Conservation (phyloP, 345 rosid genomes). For the Boechera stricta region DNA sequence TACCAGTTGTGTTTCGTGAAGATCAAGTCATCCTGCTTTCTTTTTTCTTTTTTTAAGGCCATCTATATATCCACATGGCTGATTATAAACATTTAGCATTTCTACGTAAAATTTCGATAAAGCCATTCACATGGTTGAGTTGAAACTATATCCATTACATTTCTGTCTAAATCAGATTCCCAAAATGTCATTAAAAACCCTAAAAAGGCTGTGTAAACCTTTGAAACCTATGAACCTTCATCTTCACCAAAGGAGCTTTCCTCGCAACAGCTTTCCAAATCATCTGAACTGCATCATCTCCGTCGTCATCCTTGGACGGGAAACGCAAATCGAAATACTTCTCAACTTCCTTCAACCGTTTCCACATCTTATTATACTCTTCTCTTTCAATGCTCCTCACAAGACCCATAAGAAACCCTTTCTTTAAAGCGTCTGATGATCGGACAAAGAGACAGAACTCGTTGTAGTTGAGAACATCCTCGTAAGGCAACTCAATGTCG, state of each 20-base stretch:
- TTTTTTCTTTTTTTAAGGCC: too few relatives aligned
- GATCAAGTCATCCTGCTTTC: background rate
- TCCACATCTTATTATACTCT: constrained; percentile 83
- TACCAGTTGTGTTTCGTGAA: background rate
- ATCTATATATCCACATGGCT: background rate
- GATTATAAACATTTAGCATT: background rate
- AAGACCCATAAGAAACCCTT: constrained; percentile 65
- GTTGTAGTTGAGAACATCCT: constrained; percentile 87
- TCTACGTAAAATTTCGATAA: background rate
- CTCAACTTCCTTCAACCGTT: constrained; percentile 64
- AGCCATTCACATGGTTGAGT: background rate
- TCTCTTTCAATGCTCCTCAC: constrained; percentile 68
- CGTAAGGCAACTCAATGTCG: constrained; percentile 91
- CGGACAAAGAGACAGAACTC: constrained; percentile 86
- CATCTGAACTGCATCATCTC: constrained; percentile 73
- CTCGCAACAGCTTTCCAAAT: constrained; percentile 89
- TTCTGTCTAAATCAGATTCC: constrained; percentile 7
- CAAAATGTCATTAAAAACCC: background rate
- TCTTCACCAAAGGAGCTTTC: constrained; percentile 64
- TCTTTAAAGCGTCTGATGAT: constrained; percentile 76
- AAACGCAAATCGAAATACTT: constrained; percentile 61
- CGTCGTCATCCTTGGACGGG: constrained; percentile 64
- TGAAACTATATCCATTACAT: constrained; percentile 1
- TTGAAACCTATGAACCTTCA: constrained; percentile 69
- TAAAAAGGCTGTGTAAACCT: constrained; percentile 51